A percentile compares a stretch with the other conserved stretches of the same genome.
Evolutionary conservation across 1,139 yeast species (phyloP).

Genomic region (Kodamaea plutei): DNA sequence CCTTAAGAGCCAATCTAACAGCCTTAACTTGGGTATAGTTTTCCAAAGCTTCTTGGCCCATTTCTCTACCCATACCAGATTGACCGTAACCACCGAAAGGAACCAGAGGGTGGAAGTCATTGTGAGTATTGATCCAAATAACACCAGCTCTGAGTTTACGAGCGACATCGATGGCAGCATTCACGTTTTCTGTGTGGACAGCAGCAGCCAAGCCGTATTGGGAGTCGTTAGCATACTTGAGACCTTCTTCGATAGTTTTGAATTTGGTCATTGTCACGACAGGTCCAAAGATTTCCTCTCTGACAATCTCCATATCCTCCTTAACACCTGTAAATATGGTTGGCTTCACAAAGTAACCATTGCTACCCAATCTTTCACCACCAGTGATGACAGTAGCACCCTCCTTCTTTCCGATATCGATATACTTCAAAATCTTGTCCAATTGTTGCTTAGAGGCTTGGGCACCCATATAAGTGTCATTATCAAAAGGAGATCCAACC

Average conservation of each 20-base stretch:
- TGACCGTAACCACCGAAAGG: slow-evolving; percentile 87
- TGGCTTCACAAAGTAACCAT: slow-evolving; percentile 78
- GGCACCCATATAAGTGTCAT: slow-evolving; percentile 75
- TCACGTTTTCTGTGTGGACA: slow-evolving; percentile 60
- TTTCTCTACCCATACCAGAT: slow-evolving; percentile 90
- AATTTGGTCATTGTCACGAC: slow-evolving; percentile 74
- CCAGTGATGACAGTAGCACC: slow-evolving; percentile 77
- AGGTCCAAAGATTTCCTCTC: slow-evolving; percentile 87
- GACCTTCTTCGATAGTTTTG: slow-evolving; percentile 65
- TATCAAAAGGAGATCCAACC: slow-evolving; percentile 77
- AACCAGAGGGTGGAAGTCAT: slow-evolving; percentile 75
- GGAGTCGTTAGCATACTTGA: slow-evolving; percentile 66
- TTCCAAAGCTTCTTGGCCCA: slow-evolving; percentile 81
- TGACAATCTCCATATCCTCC: slow-evolving; percentile 63
- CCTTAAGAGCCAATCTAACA: slow-evolving; percentile 47
- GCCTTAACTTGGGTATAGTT: slow-evolving; percentile 83
- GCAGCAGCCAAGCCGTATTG: slow-evolving; percentile 86
- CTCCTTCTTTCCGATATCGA: slow-evolving; percentile 67
- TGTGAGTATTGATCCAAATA: slow-evolving; percentile 81
- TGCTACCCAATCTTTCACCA: slow-evolving; percentile 62
- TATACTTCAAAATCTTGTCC: slow-evolving; percentile 69
- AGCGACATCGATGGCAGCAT: slow-evolving; percentile 49
- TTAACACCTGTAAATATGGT: slow-evolving; percentile 71
- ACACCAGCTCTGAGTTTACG: slow-evolving; percentile 74
- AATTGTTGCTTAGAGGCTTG: slow-evolving; percentile 75